Conservation (phyloP, 1,284 basidiomycete genomes). For the Trichosporon coremiiforme region DNA sequence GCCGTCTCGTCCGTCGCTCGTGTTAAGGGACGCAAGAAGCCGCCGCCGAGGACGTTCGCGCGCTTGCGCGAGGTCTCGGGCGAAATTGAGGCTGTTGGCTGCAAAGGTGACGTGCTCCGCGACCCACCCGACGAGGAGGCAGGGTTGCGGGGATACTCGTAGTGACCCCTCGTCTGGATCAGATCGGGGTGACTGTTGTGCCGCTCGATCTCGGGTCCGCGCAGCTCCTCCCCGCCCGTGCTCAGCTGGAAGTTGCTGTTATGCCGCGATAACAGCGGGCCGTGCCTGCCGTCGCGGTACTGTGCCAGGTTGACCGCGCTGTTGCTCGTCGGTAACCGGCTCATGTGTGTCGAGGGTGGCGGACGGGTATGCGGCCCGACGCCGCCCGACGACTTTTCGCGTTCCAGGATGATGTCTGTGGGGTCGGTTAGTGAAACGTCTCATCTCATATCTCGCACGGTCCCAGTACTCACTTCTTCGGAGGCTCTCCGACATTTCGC, state of each 20-base stretch:
- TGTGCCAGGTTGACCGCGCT: slow-evolving; percentile 43
- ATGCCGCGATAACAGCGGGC: slow-evolving; percentile 31
- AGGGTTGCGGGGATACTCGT: neutral
- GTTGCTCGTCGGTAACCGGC: slow-evolving; percentile 35
- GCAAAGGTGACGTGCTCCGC: slow-evolving; percentile 23
- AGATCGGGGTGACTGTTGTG: slow-evolving; percentile 38
- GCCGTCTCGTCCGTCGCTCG: slow-evolving; percentile 33
- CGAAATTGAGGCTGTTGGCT: slow-evolving; percentile 19
- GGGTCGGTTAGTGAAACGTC: slow-evolving; percentile 3
- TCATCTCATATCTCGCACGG: neutral
- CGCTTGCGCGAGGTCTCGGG: slow-evolving; percentile 34
- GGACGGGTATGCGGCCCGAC: slow-evolving; percentile 33
- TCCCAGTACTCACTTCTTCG: slow-evolving; percentile 43
- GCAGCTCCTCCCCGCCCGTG: neutral
- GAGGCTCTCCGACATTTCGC: slow-evolving; percentile 53
- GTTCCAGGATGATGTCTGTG: slow-evolving; percentile 50
- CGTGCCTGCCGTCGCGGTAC: slow-evolving; percentile 18
- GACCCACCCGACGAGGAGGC: neutral
- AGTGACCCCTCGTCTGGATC: slow-evolving; percentile 13
- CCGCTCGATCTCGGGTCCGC: slow-evolving; percentile 27
- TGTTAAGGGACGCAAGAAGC: slow-evolving; percentile 49
- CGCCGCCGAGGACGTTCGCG: slow-evolving; percentile 39
- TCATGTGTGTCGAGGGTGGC: slow-evolving; percentile 38
- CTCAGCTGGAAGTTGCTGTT: slow-evolving; percentile 20
- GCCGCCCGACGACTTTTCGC: slow-evolving; percentile 48